Conservation (phyloP, 139 green algal species). For the Tetradesmus obliquus region DNA sequence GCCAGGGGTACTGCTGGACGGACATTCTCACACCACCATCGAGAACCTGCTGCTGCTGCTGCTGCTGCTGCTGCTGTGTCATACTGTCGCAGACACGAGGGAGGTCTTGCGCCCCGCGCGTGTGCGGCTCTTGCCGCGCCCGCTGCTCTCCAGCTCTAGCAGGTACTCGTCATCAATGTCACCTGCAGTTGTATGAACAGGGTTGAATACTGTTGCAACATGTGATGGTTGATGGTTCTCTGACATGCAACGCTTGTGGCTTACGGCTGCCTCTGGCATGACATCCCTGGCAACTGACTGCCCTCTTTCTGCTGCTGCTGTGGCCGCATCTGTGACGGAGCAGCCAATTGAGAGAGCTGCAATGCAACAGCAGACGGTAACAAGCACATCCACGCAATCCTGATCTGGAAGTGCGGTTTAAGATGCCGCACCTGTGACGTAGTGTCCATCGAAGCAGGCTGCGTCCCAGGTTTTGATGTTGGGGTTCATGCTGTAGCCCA, state of each 20-base stretch:
- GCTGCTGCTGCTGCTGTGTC: neutral
- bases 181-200: conserved; percentile 37
- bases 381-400: neutral
- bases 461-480: conserved; percentile 90
- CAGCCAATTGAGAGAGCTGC: too few relatives aligned
- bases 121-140: conserved; percentile 60
- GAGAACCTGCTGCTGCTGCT: neutral
- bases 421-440: conserved; percentile 68
- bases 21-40: neutral
- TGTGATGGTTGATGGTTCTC: too few relatives aligned
- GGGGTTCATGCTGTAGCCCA: conserved; percentile 85
- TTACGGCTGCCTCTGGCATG: too few relatives aligned
- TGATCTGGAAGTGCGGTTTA: neutral
- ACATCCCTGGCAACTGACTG: too few relatives aligned
- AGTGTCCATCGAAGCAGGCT: conserved; percentile 94
- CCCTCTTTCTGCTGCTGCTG: too few relatives aligned
- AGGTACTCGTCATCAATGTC: conserved; percentile 92
- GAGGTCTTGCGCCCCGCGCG: conserved; percentile 29
- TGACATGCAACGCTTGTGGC: too few relatives aligned
- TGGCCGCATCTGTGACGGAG: too few relatives aligned
- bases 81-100: neutral
- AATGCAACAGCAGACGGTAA: too few relatives aligned
- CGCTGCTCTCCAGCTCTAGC: conserved; percentile 70
- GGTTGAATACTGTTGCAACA: neutral
- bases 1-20: too few relatives aligned